Evolutionary conservation across 805 yeast species (phyloP), one percentile per base, ranked within the genome.

Genomic region (Nakazawaea holstii): DNA sequence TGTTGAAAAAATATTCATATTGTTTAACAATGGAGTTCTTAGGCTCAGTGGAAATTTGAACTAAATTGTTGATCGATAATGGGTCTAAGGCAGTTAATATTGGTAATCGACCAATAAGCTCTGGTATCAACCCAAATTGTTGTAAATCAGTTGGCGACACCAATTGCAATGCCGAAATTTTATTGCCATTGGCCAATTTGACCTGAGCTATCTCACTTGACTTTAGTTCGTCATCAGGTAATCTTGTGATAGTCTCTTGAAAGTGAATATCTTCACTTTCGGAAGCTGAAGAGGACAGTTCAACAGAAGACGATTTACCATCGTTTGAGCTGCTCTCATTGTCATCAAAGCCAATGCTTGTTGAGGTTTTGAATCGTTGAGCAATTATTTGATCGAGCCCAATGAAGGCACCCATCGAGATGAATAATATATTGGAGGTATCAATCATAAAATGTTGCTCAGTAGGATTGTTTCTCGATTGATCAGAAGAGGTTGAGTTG

Each of bases 371-470:
- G 13, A 72, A 50, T 49, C 84, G 66, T 28, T 64, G 62, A 1
- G 67, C 65, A 20, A 78, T 62, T 43, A 76, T 72, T 42, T 67
- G 65, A 52, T 79, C 83, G 35, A 80, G 59, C 3, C 84, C 84
- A 11, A 77, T 77, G 64, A 80, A 80, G 0, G 84, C 84, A 27
- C 85, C 85, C 77, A 78, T 77, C 7, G 77, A 60, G 42, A 80
- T 71, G 55, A 80, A 80, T 27, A 79, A 53, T 9, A 79, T 75
- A 53, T 79, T 76, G 3, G 79, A 71, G 0, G 84, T 79, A 51
- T 79, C 81, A 15, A 79, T 65, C 9, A 72, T 67, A 53, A 67
- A 74, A 0, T 69, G 62, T 39, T 77, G 80, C 3, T 64, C 52
- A n/a, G 37, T 45, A 26, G 48, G 31, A 2, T 32, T 30, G 14